Evolutionary conservation across 202 grass and related monocot species (phyloP).

Genomic region (Zoysia matrella): DNA sequence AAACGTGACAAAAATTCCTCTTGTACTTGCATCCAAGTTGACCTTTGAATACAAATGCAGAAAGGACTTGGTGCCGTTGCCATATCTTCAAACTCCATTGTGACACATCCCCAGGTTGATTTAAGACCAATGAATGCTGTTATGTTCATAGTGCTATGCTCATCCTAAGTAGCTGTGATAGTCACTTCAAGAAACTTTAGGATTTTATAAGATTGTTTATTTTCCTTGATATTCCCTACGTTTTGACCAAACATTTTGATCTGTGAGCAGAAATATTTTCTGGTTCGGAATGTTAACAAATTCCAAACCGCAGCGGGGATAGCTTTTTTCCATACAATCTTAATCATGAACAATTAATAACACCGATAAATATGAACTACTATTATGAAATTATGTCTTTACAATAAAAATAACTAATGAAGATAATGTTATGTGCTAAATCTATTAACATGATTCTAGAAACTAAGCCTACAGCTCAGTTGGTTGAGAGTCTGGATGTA

Average conservation of each 20-base stretch:
- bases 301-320: no score
- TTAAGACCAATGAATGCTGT: background rate
- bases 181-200: background rate
- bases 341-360: no score
- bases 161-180: background rate
- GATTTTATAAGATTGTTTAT: background rate
- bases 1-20: background rate
- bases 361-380: no score
- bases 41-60: constrained; percentile 56
- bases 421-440: no score
- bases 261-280: no score
- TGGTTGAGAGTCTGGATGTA: no score
- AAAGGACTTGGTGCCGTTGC: constrained; percentile 81
- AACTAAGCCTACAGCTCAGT: no score
- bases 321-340: no score
- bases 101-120: constrained; percentile 82
- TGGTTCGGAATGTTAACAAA: no score
- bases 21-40: constrained; percentile 6
- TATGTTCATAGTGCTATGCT: background rate
- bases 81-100: constrained; percentile 82
- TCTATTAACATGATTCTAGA: no score
- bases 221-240: background rate
- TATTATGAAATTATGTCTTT: no score
- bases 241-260: background rate
- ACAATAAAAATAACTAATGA: no score